Percentiles rank a stretch among this genome's conserved stretches.
These are phyloP conservation scores for Neurospora sp. DNA, from an alignment of 495 filamentous ascomycete genomes.

Conservation along the genomic window DNA sequence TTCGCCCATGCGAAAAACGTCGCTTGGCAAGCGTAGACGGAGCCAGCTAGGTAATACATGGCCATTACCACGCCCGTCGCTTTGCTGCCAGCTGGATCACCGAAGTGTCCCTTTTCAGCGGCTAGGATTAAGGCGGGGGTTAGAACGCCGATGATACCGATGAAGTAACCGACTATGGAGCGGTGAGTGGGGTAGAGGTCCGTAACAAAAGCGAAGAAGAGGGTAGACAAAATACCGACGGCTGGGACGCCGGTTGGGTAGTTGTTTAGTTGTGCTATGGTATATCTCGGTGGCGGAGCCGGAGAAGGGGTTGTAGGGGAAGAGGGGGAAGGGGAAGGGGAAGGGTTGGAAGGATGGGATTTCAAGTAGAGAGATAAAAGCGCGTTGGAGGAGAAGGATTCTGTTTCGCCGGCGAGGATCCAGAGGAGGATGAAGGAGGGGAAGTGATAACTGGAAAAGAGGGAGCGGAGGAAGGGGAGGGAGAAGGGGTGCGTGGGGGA, in stretches of 20 bases:
- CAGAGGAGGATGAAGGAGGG: constrained; percentile 36
- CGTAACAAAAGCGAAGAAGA: constrained; percentile 47
- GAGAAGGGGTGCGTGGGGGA: background rate
- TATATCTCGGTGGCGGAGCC: constrained; percentile 14
- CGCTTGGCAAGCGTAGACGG: constrained; percentile 49
- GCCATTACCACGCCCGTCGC: constrained; percentile 27
- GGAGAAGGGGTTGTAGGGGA: too few relatives aligned
- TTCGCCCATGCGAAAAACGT: constrained; percentile 55
- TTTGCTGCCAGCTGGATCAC: constrained; percentile 16
- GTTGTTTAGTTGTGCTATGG: constrained; percentile 38
- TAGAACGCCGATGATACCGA: constrained; percentile 37
- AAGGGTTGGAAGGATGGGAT: constrained; percentile 2
- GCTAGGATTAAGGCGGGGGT: constrained; percentile 40
- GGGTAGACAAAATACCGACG: constrained; percentile 41
- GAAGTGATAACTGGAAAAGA: constrained; percentile 33
- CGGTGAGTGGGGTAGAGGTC: constrained; percentile 39
- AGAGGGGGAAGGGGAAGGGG: background rate
- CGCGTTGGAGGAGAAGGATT: constrained; percentile 41
- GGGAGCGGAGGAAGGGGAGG: constrained; percentile 22
- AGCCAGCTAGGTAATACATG: constrained; percentile 45
- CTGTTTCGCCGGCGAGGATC: constrained; percentile 41
- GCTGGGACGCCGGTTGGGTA: constrained; percentile 42
- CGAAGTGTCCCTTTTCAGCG: constrained; percentile 14
- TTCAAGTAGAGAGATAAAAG: constrained; percentile 37
- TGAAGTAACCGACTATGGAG: constrained; percentile 45